These are phyloP conservation scores for Psilocybe cubensis DNA, from an alignment of 768 basidiomycete species.

Conservation along the genomic window DNA sequence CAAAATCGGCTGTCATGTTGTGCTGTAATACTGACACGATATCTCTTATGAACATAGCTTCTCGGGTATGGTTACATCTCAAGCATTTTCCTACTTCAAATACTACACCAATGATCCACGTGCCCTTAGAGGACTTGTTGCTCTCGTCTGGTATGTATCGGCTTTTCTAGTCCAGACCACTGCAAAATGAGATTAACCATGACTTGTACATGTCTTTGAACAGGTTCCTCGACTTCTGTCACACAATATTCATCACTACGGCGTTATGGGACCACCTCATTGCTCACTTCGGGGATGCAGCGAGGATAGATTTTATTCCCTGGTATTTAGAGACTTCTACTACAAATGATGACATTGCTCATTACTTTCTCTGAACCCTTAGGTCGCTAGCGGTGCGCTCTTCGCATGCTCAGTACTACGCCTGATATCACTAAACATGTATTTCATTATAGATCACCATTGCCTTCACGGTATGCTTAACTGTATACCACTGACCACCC, in stretches of 20 bases:
- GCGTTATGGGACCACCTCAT: slow-evolving; percentile 51
- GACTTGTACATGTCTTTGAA: neutral
- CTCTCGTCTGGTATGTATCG: slow-evolving; percentile 12
- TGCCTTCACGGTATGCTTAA: slow-evolving; percentile 28
- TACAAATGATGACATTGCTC: neutral
- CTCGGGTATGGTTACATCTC: slow-evolving; percentile 43
- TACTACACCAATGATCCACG: slow-evolving; percentile 34
- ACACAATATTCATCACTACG: slow-evolving; percentile 42
- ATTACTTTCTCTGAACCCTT: neutral
- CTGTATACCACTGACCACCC: too few species aligned
- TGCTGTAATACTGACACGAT: neutral
- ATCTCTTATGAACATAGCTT: slow-evolving; percentile 28
- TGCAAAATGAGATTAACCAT: neutral
- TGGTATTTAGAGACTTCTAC: slow-evolving; percentile 32
- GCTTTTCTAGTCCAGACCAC: too few species aligned
- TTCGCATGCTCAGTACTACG: neutral
- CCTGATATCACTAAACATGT: neutral
- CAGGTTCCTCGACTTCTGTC: slow-evolving; percentile 38
- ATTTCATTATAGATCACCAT: slow-evolving; percentile 30
- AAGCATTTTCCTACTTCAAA: slow-evolving; percentile 44
- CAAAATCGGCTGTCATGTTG: too few species aligned
- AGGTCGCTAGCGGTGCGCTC: slow-evolving; percentile 44
- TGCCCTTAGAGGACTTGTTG: slow-evolving; percentile 35
- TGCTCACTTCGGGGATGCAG: slow-evolving; percentile 39
- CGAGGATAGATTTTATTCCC: slow-evolving; percentile 45